These are phyloP conservation scores for Ascoidea asiatica DNA, from an alignment of 805 yeast genomes.

Conservation along the genomic window DNA sequence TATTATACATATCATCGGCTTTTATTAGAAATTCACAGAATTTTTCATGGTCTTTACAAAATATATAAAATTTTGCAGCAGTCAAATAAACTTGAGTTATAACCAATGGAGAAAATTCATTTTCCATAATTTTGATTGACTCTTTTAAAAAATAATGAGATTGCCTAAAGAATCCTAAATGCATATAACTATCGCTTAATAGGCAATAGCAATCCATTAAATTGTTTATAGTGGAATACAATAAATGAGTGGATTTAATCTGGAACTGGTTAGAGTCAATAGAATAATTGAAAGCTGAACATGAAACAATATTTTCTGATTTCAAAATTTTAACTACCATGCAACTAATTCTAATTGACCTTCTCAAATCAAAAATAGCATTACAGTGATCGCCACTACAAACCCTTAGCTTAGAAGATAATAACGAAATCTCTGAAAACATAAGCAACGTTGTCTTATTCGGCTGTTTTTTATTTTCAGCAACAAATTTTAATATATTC, in stretches of 20 bases:
- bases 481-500: too few relatives aligned
- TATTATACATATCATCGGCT: background rate
- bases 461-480: too few relatives aligned
- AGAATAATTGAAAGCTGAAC: too few relatives aligned
- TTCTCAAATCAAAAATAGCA: slow-evolving; percentile 5
- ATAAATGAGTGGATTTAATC: too few relatives aligned
- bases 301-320: too few relatives aligned
- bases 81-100: background rate
- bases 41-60: background rate
- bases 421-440: too few relatives aligned
- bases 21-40: background rate
- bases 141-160: slow-evolving; percentile 42
- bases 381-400: too few relatives aligned
- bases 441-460: too few relatives aligned
- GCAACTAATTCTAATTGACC: slow-evolving; percentile 2
- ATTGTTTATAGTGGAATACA: too few relatives aligned
- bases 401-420: too few relatives aligned
- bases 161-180: slow-evolving; percentile 46
- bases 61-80: background rate
- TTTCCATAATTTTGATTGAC: slow-evolving; percentile 22
- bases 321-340: slow-evolving; percentile 1
- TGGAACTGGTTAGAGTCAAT: too few relatives aligned
- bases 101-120: slow-evolving; percentile 16
- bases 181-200: slow-evolving; percentile 26
- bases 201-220: slow-evolving; percentile 23